A percentile compares a stretch with the other conserved stretches of the same genome.
phyloP scores from a whole-genome alignment of 2,329 filamentous ascomycete species.

The Dryadomyces quercivorus region DNA sequence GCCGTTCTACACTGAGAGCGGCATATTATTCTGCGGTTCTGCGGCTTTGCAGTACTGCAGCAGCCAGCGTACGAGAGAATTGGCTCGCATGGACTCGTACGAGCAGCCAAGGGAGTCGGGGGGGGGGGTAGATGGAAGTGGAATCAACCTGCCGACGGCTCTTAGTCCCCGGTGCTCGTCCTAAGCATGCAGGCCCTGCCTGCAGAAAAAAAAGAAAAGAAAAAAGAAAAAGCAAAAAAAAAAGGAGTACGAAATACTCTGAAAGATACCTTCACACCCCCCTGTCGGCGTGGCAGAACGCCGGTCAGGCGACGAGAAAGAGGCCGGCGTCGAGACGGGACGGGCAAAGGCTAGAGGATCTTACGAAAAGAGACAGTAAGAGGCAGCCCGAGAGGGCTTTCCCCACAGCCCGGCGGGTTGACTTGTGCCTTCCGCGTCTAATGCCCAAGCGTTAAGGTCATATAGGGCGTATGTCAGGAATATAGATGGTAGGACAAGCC shows the following conservation, averaged over 20 bases:
- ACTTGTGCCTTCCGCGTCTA: neutral
- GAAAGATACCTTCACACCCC: neutral
- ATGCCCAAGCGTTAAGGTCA: neutral
- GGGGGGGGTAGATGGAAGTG: too few relatives aligned
- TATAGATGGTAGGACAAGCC: neutral
- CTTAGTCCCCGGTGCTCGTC: neutral
- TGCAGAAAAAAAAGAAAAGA: neutral
- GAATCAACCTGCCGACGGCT: neutral
- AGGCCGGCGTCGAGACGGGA: neutral
- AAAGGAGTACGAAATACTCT: too few relatives aligned
- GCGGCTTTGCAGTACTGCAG: neutral
- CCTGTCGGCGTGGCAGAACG: neutral
- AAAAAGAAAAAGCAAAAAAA: neutral
- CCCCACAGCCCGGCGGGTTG: too few relatives aligned
- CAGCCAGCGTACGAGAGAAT: neutral
- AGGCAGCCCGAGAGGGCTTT: neutral
- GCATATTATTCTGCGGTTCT: neutral
- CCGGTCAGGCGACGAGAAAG: neutral
- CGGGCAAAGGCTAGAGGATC: neutral
- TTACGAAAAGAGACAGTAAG: neutral
- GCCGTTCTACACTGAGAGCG: neutral
- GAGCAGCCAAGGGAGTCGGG: neutral
- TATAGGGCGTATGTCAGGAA: neutral
- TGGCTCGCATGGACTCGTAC: neutral
- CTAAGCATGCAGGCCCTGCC: neutral